Percentiles rank a stretch among this genome's conserved stretches.
Conservation (phyloP, 345 rosid genomes). For the Eucalyptus coolabah region DNA sequence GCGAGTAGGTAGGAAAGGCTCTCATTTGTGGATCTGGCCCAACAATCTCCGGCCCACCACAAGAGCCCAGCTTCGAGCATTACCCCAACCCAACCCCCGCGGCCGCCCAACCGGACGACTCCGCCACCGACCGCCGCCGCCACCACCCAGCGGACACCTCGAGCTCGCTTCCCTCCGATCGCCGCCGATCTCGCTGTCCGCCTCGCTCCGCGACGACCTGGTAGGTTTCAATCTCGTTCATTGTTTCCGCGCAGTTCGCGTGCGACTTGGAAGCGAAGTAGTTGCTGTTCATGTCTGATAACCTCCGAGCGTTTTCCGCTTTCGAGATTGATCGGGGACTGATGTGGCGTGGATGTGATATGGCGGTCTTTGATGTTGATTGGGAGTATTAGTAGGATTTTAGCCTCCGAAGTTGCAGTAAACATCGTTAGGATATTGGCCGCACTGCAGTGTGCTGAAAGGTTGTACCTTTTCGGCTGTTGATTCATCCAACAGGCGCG, state of each 20-base stretch:
- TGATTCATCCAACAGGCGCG: background rate
- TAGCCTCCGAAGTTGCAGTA: background rate
- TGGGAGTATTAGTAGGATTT: background rate
- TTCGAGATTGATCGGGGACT: background rate
- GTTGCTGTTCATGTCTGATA: background rate
- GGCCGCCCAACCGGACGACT: background rate
- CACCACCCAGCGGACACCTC: background rate
- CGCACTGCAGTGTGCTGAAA: background rate
- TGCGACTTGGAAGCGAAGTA: background rate
- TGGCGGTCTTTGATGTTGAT: background rate
- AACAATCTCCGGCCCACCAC: background rate
- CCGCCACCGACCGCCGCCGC: background rate
- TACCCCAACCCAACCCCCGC: background rate
- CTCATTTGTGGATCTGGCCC: background rate
- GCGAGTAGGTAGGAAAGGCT: background rate
- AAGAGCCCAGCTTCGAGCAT: background rate
- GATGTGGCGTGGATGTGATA: background rate
- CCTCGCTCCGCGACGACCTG: background rate
- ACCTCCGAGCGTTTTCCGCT: background rate
- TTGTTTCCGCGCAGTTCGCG: background rate
- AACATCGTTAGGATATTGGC: background rate
- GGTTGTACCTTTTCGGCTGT: background rate
- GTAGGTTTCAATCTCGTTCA: background rate
- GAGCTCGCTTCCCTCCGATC: background rate
- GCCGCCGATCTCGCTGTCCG: background rate